Evolutionary conservation across 202 grass and related monocot genomes (phyloP), one percentile per base, ranked within the genome.

Genomic region (Setaria italica): DNA sequence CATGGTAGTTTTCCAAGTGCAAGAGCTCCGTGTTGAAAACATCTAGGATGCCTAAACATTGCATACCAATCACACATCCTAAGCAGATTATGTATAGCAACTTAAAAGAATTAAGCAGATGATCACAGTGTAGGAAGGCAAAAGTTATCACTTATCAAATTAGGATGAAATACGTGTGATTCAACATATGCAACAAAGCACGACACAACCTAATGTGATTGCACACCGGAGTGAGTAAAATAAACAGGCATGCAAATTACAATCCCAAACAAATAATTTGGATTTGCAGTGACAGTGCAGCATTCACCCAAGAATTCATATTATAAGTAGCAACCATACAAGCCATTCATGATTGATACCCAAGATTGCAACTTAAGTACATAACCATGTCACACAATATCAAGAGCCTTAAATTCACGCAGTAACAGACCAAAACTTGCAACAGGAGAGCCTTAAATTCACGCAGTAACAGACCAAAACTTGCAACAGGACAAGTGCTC

Each of bases 351-450:
- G 10, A 13, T 62, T 29, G 37, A 45, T 43, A 60, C n/a, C 9
- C 11, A 53, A 73, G 39, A 32, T 34, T 7, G 46, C 11, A 33
- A 16, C 25, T 25, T 25, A 25, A 25, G 25, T 25, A 25, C 51
- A 80, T 53, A 41, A 59, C 14, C 21, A 82, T 65, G 30, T 45
- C 71, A n/a, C 63, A 56, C 34, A 79, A 39, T 19, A 58, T 56
- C 15, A 19, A 66, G 16, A 6, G 55, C 29, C 65, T 50, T 62
- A 17, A 73, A 72, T 67, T 67, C 62, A 79, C 41, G 17, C 43
- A 74, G 42, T 13, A 90, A 90, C 33, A 67, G 42, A 56, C 30
- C 80, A 87, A 80, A 87, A 87, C 11, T 32, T 76, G 76, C 70
- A 87, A 76, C 45, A 62, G 74, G 25, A 74, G n/a, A n/a, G n/a